Evolutionary conservation across 2,329 filamentous ascomycete genomes (phyloP).

Genomic region (Botrytis deweyae): DNA sequence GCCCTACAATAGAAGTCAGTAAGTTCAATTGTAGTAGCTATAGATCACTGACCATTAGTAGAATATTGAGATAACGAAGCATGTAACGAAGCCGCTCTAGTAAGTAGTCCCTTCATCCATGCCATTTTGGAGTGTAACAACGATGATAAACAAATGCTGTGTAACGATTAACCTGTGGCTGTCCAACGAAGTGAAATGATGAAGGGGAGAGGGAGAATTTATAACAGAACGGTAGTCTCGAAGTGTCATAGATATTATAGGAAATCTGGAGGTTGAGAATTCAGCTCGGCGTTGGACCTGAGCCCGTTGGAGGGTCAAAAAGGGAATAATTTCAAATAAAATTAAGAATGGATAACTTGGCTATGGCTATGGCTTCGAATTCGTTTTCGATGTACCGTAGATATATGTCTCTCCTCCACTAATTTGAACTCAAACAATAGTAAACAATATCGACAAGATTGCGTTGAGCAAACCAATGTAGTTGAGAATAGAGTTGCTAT

Average conservation of each 20-base stretch:
- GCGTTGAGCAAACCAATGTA: background rate
- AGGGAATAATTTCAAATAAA: background rate
- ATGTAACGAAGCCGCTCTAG: conserved; percentile 17
- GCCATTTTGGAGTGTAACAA: conserved; percentile 5
- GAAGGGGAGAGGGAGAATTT: background rate
- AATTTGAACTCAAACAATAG: background rate
- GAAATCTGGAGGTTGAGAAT: background rate
- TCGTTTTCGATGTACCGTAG: conserved; percentile 3
- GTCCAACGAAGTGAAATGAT: background rate
- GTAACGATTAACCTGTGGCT: conserved; percentile 1
- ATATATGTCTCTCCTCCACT: background rate
- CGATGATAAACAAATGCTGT: conserved; percentile 1
- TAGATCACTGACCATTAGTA: conserved; percentile 11
- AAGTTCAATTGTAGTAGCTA: background rate
- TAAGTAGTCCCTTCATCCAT: conserved; percentile 16
- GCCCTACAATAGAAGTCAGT: conserved; percentile 13
- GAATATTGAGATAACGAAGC: conserved; percentile 20
- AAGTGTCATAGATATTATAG: background rate
- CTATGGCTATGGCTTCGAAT: background rate
- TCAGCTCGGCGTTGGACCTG: conserved; percentile 21
- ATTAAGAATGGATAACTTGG: background rate
- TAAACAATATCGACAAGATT: conserved; percentile 4
- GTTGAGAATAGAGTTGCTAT: background rate
- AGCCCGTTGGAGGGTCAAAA: background rate
- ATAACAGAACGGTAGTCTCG: conserved; percentile 11